phyloP scores from a whole-genome alignment of 2,329 filamentous ascomycete genomes.

The Phaeosphaeriaceae sp. region DNA sequence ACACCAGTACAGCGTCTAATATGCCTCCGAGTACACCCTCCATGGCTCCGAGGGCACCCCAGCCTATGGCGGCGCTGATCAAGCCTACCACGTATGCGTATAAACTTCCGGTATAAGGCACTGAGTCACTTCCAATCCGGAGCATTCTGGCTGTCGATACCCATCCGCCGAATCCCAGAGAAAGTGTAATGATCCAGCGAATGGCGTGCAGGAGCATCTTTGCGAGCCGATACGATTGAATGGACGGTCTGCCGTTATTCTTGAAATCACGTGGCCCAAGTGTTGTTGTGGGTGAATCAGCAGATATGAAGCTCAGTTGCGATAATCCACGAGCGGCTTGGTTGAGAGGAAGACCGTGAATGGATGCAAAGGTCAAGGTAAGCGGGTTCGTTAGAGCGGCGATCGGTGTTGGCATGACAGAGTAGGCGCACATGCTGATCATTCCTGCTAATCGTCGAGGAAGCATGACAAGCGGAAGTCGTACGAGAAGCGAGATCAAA shows the following conservation, averaged over 20 bases:
- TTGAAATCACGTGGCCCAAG: constrained; percentile 52
- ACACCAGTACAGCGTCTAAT: constrained; percentile 86
- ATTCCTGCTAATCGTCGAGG: constrained; percentile 75
- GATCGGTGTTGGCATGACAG: constrained; percentile 83
- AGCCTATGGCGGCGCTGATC: constrained; percentile 92
- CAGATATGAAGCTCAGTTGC: constrained; percentile 80
- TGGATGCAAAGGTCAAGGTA: constrained; percentile 89
- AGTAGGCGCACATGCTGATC: constrained; percentile 74
- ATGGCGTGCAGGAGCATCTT: constrained; percentile 92
- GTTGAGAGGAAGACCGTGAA: constrained; percentile 84
- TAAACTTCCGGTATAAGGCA: constrained; percentile 71
- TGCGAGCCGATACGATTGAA: constrained; percentile 88
- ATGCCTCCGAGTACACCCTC: constrained; percentile 87
- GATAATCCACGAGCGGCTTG: constrained; percentile 79
- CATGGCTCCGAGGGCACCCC: constrained; percentile 89
- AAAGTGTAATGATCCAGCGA: constrained; percentile 87
- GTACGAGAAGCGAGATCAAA: constrained; percentile 77
- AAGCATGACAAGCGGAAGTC: constrained; percentile 83
- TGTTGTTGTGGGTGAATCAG: constrained; percentile 75
- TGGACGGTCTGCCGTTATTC: constrained; percentile 53
- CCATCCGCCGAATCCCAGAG: constrained; percentile 94
- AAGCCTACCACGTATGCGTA: constrained; percentile 95
- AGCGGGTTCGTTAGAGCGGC: constrained; percentile 88
- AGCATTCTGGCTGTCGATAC: constrained; percentile 87
- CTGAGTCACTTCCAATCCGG: constrained; percentile 61